Evolutionary conservation across 192 early-diverging fungal genomes (phyloP), one percentile per base, ranked within the genome.

Genomic region (Coemansia sp.): DNA sequence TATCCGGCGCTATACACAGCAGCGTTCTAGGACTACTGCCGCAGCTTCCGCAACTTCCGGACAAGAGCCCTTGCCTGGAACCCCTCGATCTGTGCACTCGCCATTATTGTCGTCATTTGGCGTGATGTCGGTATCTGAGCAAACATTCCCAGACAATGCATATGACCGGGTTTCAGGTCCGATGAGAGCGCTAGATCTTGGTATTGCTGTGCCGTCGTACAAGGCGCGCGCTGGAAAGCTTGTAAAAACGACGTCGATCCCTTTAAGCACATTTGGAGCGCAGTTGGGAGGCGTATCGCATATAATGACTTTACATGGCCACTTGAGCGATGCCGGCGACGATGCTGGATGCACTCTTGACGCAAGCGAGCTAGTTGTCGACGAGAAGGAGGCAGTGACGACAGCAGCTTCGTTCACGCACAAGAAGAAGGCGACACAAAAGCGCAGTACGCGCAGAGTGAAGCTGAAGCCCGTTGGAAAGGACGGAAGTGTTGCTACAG

Each of bases 371-470:
- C 64, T 76, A 16, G 77, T 83, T 5, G 62, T 64, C 31, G 70
- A 71, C 21, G 75, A 59, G 9, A 60, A 64, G 24, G 29, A 46
- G 14, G 4, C 39, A 17, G 51, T 29, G 4, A 7, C 51, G 34
- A 31, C 45, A 19, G 39, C 27, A 17, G 21, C 5, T 13, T 16
- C 53, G 1, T 27, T 1, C 24, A 53, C 29, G 21, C 44, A 64
- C 42, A 66, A 46, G 44, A 83, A 83, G 46, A 78, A 78, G 62
- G 45, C 77, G 37, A 84, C 82, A 0, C 82, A 84, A 51, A 84
- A 84, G 53, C 82, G 82, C 35, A 79, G 77, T 65, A 79, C 77
- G 6, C 74, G 82, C 34, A 63, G 82, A 37, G 82, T 79, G 4
- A 84, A 79, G 73, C 68, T 84, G 29, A 70, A 56, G 44, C 82